Evolutionary conservation across 2,329 filamentous ascomycete genomes (phyloP), one percentile per base, ranked within the genome.

Genomic region (Hypoxylon rubiginosum): DNA sequence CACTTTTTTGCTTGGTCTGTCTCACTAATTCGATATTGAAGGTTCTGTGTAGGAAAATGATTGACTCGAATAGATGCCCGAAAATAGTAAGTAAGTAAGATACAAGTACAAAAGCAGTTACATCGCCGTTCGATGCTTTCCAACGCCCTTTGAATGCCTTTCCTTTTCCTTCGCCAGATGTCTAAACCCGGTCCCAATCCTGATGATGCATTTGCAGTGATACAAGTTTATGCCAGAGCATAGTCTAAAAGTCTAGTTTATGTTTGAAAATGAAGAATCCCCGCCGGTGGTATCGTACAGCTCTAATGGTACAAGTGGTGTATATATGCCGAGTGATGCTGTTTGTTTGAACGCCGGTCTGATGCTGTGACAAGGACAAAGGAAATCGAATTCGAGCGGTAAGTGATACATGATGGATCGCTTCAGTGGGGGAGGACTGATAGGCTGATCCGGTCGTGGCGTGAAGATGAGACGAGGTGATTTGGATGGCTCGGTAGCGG

Each of bases 1-100:
- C 52, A 24, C 49, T 59, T 36, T 59, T 54, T 45, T 48, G 65
- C 48, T 53, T 57, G 62, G 72, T 56, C 43, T 43, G 4, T 53
- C 36, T 45, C 61, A 52, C 49, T 65, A 56, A 71, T 45, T 46
- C 19, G 32, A 66, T 39, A 36, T 53, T 30, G 28, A 71, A 87
- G 85, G 67, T 88, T 88, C 66, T 88, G 85, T 73, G 85, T 88
- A 43, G 85, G 85, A 71, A 86, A 86, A 72, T 86, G 61, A 77
- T 76, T 62, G 54, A 66, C 70, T 62, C 41, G 30, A 52, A 57
- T 24, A 52, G 13, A 59, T 62, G 17, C 41, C 19, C 32, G 3
- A 39, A 39, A n/a, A 34, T 34, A 34, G 13, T 19, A n/a, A 56
- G 62, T 30, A 45, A 50, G 46, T 13, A 62, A 58, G 30, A 24